Evolutionary conservation across 2,329 filamentous ascomycete genomes (phyloP), one percentile per base, ranked within the genome.

Genomic region (Calonectria henricotiae): DNA sequence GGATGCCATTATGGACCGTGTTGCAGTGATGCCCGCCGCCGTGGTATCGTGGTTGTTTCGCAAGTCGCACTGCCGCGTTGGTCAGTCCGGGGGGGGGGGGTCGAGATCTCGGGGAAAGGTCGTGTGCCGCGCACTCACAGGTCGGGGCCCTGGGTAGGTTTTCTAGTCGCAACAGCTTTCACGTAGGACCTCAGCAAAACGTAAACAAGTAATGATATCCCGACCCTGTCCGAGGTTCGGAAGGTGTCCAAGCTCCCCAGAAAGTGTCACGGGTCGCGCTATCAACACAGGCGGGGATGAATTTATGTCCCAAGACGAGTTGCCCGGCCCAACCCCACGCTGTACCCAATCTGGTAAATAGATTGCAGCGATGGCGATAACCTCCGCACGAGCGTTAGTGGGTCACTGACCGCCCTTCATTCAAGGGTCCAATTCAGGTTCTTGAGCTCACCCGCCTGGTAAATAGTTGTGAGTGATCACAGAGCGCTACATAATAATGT

Each of bases 1-100:
- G 15, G 65, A 49, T 61, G 69, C 37, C 75, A 77, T 77, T 67
- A 13, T 58, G 54, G 23, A 47, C 32, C 64, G 20, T 49, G 41
- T 25, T n/a, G 49, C 60, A 58, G 68, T 49, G 70, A 61, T 65
- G 9, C 8, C 30, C 5, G 58, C 62, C 25, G 2, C 3, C 15
- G 51, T 58, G 46, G 27, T 49, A 12, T 30, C 13, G 32, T 13
- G 17, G 39, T 44, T 11, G 15, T 51, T 11, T 51, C 30, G 30
- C 23, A 41, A n/a, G 20, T 15, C 23, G 15, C 25, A 65, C 23
- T 13, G 9, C 30, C 35, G 49, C 23, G 41, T 4, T 30, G 25
- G 37, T 30, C 17, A 25, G 23, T 41, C 41, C 25, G 20, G 58
- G 25, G 27, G 41, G 27, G 41, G 27, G 25, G 23, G 15, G 6